phyloP scores from a whole-genome alignment of 1,284 basidiomycete genomes.

The Heterobasidion occidentale region DNA sequence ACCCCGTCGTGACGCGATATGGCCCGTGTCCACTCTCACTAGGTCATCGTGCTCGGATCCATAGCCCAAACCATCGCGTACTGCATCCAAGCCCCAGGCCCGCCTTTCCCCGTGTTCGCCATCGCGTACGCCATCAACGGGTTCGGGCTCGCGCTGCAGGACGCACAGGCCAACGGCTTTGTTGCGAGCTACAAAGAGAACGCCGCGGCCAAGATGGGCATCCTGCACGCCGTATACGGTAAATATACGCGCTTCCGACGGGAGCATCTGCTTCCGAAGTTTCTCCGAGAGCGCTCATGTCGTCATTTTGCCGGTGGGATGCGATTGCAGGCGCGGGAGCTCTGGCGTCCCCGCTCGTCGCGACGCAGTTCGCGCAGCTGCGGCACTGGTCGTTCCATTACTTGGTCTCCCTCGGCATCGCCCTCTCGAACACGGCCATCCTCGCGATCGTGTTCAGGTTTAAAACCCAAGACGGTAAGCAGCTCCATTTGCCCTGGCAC shows the following conservation, averaged over 20 bases:
- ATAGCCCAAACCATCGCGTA: constrained; percentile 36
- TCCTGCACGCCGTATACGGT: constrained; percentile 46
- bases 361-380: constrained; percentile 53
- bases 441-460: constrained; percentile 45
- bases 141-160: constrained; percentile 51
- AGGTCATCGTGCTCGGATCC: constrained; percentile 25
- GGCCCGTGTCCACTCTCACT: background rate
- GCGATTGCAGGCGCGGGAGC: constrained; percentile 44
- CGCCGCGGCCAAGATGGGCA: constrained; percentile 47
- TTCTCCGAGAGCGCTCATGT: too few species aligned
- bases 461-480: constrained; percentile 44
- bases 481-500: too few species aligned
- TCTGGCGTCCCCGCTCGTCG: constrained; percentile 47
- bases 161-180: constrained; percentile 51
- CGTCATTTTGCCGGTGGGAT: too few species aligned
- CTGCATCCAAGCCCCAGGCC: constrained; percentile 43
- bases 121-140: constrained; percentile 54
- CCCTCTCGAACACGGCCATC: constrained; percentile 33
- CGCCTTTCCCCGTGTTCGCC: constrained; percentile 59
- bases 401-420: constrained; percentile 49
- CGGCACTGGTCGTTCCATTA: constrained; percentile 59
- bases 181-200: constrained; percentile 40
- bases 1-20: background rate
- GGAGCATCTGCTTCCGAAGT: too few species aligned
- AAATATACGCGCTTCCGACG: background rate